Percentiles rank a stretch among this genome's conserved stretches.
Evolutionary conservation across 2,329 filamentous ascomycete genomes (phyloP).

Genomic region (Stromatinia cepivora): DNA sequence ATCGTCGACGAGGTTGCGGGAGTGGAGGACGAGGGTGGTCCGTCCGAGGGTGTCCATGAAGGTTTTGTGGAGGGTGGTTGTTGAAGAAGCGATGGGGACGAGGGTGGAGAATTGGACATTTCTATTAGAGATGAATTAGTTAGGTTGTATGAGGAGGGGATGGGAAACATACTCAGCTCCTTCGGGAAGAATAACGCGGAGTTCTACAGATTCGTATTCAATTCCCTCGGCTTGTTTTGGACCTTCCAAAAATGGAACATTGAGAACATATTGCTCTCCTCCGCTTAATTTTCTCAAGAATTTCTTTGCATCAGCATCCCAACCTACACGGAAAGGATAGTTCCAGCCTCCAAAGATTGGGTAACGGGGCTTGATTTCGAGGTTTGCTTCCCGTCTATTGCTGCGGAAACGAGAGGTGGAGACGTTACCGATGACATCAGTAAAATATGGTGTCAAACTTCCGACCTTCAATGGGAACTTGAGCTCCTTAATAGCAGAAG

Average conservation of each 20-base stretch:
- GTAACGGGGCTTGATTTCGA: conserved; percentile 91
- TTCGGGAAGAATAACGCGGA: conserved; percentile 86
- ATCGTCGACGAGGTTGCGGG: conserved; percentile 87
- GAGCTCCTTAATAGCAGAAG: conserved; percentile 77
- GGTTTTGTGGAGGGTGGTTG: conserved; percentile 70
- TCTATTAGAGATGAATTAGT: conserved; percentile 48
- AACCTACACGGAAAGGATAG: conserved; percentile 94
- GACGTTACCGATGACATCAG: conserved; percentile 94
- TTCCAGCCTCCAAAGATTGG: conserved; percentile 98
- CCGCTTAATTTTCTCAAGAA: conserved; percentile 67
- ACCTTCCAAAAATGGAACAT: conserved; percentile 90
- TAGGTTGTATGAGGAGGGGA: conserved; percentile 50
- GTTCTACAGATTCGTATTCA: conserved; percentile 76
- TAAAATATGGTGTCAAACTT: conserved; percentile 87
- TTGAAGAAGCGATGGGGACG: conserved; percentile 66
- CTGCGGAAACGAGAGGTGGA: conserved; percentile 87
- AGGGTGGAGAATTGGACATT: conserved; percentile 77
- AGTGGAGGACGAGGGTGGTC: conserved; percentile 76
- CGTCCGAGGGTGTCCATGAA: conserved; percentile 94
- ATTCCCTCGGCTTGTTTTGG: conserved; percentile 83
- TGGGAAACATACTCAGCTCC: conserved; percentile 70
- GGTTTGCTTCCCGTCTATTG: conserved; percentile 72
- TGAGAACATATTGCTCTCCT: conserved; percentile 76
- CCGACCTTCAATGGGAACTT: conserved; percentile 77
- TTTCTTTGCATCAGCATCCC: conserved; percentile 81